phyloP scores from a whole-genome alignment of 2,329 filamentous ascomycete genomes.

The Penicillium griseofulvum region DNA sequence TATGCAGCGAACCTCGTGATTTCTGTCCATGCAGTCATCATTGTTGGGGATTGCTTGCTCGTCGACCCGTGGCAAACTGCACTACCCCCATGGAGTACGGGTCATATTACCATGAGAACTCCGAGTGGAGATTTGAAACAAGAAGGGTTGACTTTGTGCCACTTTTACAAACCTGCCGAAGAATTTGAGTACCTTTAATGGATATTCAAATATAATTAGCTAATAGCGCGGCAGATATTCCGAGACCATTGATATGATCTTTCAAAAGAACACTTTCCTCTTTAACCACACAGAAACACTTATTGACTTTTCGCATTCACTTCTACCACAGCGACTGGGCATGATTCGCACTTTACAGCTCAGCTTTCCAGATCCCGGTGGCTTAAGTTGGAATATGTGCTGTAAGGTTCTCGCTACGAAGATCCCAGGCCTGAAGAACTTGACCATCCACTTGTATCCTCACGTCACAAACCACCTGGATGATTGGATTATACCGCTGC shows the following conservation, averaged over 20 bases:
- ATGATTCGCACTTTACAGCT: not conserved
- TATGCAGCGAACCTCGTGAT: not conserved
- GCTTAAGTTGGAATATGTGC: not conserved
- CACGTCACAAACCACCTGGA: not conserved
- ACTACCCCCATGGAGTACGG: not conserved
- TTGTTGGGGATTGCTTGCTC: not conserved
- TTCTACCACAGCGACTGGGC: not conserved
- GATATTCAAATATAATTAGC: not conserved
- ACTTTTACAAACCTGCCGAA: not conserved
- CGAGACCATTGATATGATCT: not conserved
- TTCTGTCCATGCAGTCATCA: constrained; percentile 3
- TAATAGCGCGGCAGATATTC: not conserved
- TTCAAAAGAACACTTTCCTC: not conserved
- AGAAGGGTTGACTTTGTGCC: not conserved
- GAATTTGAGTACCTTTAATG: not conserved
- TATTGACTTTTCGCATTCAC: not conserved
- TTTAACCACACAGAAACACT: not conserved
- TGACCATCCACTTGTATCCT: constrained; percentile 1
- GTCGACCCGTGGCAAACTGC: not conserved
- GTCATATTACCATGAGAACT: not conserved
- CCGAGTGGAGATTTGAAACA: not conserved
- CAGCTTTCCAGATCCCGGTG: not conserved
- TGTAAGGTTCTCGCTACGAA: not conserved
- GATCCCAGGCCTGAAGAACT: not conserved
- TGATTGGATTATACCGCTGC: not conserved